These are phyloP conservation scores for Lactarius evosmus DNA, from an alignment of 768 basidiomycete genomes.

Conservation along the genomic window DNA sequence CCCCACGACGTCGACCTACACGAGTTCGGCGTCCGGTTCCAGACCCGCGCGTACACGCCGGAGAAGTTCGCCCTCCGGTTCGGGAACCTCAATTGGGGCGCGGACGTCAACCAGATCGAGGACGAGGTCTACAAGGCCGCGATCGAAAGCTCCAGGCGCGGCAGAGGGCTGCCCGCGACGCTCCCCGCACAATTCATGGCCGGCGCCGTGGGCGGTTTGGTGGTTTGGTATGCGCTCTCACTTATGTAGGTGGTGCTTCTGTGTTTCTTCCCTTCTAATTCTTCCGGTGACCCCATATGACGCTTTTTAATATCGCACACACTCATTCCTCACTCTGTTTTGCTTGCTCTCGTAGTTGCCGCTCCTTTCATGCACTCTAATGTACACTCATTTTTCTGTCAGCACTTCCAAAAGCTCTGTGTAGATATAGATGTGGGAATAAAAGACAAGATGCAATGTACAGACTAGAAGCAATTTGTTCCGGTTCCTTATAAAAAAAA, in stretches of 20 bases:
- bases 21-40: slow-evolving; percentile 12
- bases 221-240: slow-evolving; percentile 25
- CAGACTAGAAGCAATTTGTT: neutral
- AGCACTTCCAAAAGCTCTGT: neutral
- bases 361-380: neutral
- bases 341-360: neutral
- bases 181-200: slow-evolving; percentile 28
- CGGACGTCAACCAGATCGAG: slow-evolving; percentile 18
- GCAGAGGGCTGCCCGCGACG: slow-evolving; percentile 8
- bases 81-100: slow-evolving; percentile 23
- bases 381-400: slow-evolving; percentile 4
- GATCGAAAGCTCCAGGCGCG: neutral
- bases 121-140: slow-evolving; percentile 16
- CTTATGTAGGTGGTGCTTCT: slow-evolving; percentile 13
- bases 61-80: slow-evolving; percentile 13
- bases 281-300: neutral
- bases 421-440: slow-evolving; percentile 7
- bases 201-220: slow-evolving; percentile 22
- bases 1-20: slow-evolving; percentile 5
- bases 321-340: slow-evolving; percentile 3
- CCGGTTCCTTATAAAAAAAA: neutral
- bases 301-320: slow-evolving; percentile 1
- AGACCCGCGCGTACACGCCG: neutral
- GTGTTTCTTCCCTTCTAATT: too few species aligned
- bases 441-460: slow-evolving; percentile 1